These are phyloP conservation scores for Diaporthe capsici DNA, from an alignment of 2,329 filamentous ascomycete species.

Conservation along the genomic window DNA sequence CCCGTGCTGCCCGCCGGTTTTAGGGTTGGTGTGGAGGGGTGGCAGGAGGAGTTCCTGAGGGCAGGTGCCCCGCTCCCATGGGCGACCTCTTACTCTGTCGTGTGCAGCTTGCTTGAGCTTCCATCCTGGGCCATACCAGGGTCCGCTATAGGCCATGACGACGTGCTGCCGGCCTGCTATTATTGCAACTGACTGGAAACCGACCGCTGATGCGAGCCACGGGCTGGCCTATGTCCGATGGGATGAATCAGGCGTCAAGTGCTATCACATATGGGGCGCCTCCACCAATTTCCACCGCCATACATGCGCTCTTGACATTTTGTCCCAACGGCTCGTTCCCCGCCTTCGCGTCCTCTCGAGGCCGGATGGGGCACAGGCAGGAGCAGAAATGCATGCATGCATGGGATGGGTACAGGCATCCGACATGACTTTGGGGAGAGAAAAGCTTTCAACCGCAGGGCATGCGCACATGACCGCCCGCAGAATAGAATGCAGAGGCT, in stretches of 20 bases:
- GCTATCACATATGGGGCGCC: slow-evolving; percentile 32
- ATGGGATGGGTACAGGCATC: slow-evolving; percentile 16
- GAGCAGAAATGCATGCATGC: background rate
- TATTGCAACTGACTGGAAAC: slow-evolving; percentile 27
- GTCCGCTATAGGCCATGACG: slow-evolving; percentile 29
- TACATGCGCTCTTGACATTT: slow-evolving; percentile 25
- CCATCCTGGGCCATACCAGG: slow-evolving; percentile 27
- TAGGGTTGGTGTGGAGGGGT: slow-evolving; percentile 24
- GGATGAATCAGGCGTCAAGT: slow-evolving; percentile 33
- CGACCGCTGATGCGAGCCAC: slow-evolving; percentile 21
- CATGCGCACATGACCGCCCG: background rate
- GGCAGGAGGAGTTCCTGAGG: slow-evolving; percentile 15
- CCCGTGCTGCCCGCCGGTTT: slow-evolving; percentile 29
- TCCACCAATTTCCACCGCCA: slow-evolving; percentile 29
- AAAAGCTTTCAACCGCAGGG: slow-evolving; percentile 4
- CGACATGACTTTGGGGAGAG: background rate
- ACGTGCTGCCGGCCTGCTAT: slow-evolving; percentile 11
- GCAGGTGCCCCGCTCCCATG: slow-evolving; percentile 23
- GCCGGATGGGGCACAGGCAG: background rate
- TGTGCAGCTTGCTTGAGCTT: slow-evolving; percentile 30
- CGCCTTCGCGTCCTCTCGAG: slow-evolving; percentile 11
- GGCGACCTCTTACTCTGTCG: slow-evolving; percentile 31
- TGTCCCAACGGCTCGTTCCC: slow-evolving; percentile 24
- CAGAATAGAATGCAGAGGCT: slow-evolving; percentile 14
- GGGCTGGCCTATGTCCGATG: slow-evolving; percentile 21